A percentile compares a stretch with the other conserved stretches of the same genome.
These are phyloP conservation scores for Alternaria arborescens DNA, from an alignment of 2,329 filamentous ascomycete genomes.

Conservation along the genomic window DNA sequence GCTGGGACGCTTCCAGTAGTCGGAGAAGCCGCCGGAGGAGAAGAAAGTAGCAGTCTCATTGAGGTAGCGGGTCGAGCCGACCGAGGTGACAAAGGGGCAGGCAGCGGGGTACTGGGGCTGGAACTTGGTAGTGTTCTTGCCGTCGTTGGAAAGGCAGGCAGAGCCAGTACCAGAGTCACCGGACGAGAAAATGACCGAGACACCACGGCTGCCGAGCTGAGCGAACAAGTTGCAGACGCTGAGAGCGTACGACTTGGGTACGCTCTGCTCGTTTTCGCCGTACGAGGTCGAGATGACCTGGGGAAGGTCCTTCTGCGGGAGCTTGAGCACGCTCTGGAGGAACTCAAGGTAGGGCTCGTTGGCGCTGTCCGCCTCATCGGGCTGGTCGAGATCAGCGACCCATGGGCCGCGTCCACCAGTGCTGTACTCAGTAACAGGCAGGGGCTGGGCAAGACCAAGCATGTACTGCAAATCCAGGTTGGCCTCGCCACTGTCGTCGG, in stretches of 20 bases:
- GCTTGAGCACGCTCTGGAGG: constrained; percentile 64
- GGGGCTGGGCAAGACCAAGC: constrained; percentile 61
- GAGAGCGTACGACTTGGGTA: constrained; percentile 68
- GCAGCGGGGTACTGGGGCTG: constrained; percentile 70
- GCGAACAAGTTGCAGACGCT: constrained; percentile 70
- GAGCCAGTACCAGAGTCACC: constrained; percentile 68
- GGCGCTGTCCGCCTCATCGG: constrained; percentile 53
- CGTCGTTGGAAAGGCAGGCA: constrained; percentile 66
- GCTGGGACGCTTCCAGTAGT: constrained; percentile 57
- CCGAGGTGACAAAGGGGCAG: constrained; percentile 73
- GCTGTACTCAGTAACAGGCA: constrained; percentile 65
- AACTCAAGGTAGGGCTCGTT: constrained; percentile 75
- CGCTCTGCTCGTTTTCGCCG: constrained; percentile 70
- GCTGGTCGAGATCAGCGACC: constrained; percentile 58
- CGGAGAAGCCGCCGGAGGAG: constrained; percentile 60
- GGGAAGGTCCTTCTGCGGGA: constrained; percentile 62
- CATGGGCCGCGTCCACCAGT: constrained; percentile 66
- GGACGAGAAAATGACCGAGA: constrained; percentile 67
- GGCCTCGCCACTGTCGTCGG: constrained; percentile 58
- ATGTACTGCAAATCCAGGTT: constrained; percentile 71
- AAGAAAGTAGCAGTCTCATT: constrained; percentile 57
- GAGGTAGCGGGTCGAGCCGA: constrained; percentile 67
- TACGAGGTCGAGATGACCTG: constrained; percentile 72
- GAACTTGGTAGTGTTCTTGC: constrained; percentile 63
- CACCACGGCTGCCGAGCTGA: constrained; percentile 71